Evolutionary conservation across 225 moss, liverwort and hornwort genomes (phyloP).

Genomic region (Sphagnum tenellum): DNA sequence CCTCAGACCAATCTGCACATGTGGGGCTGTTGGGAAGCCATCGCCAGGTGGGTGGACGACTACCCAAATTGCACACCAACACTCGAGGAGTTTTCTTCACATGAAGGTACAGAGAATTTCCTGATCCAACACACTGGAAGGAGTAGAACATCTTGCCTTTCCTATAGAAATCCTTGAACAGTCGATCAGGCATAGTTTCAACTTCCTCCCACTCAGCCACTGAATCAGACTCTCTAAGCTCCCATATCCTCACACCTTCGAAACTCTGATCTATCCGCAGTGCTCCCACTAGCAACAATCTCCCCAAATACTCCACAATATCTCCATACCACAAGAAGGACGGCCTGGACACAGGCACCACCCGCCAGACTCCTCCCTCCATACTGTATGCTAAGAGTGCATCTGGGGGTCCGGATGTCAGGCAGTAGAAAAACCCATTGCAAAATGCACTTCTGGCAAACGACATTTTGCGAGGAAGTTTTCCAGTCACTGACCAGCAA

Average conservation of each 20-base stretch:
- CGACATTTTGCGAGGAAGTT: constrained; percentile 52
- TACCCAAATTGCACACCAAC: constrained; percentile 36
- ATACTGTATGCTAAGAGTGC: constrained; percentile 42
- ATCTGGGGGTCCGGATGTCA: constrained; percentile 55
- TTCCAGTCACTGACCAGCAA: constrained; percentile 31
- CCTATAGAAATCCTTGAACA: constrained; percentile 43
- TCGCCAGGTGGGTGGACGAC: constrained; percentile 25
- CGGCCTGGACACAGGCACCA: constrained; percentile 39
- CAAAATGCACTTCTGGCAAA: constrained; percentile 49
- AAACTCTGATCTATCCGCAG: constrained; percentile 43
- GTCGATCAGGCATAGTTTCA: constrained; percentile 41
- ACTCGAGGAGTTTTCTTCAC: constrained; percentile 50
- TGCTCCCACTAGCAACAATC: constrained; percentile 32
- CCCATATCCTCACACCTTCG: constrained; percentile 53
- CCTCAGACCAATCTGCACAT: constrained; percentile 54
- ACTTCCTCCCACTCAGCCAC: constrained; percentile 35
- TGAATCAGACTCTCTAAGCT: constrained; percentile 16
- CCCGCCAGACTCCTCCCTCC: constrained; percentile 28
- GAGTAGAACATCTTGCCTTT: constrained; percentile 56
- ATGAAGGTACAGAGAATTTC: constrained; percentile 43
- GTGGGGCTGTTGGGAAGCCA: constrained; percentile 47
- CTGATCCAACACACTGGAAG: constrained; percentile 49
- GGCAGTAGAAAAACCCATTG: constrained; percentile 40
- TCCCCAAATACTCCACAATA: constrained; percentile 33
- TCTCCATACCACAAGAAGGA: constrained; percentile 51